Percentiles rank a stretch among this genome's conserved stretches.
Conservation (phyloP, 2,329 filamentous ascomycete genomes). For the Zymoseptoria pseudotritici region DNA sequence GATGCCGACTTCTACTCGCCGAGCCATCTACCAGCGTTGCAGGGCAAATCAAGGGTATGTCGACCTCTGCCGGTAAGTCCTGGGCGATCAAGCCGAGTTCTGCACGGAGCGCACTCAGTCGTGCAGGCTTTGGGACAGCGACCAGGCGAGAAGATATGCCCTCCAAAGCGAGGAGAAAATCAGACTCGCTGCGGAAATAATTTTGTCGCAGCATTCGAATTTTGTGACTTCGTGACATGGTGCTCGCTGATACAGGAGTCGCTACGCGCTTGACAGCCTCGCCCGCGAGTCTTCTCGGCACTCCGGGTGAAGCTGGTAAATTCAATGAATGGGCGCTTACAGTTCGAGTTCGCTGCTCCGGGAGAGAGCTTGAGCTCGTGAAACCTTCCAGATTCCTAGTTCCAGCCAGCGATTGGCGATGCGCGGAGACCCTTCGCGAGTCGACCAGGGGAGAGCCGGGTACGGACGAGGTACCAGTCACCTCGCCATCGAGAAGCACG, state of each 20-base stretch:
- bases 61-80: constrained; percentile 74
- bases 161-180: constrained; percentile 72
- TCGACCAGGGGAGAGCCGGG: constrained; percentile 2
- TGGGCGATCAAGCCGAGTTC: constrained; percentile 74
- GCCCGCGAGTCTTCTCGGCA: constrained; percentile 28
- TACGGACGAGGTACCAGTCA: constrained; percentile 6
- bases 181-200: constrained; percentile 75
- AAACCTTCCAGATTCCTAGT: constrained; percentile 25
- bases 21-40: constrained; percentile 65
- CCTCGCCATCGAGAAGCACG: constrained; percentile 19
- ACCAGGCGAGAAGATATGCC: constrained; percentile 81
- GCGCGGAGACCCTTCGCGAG: constrained; percentile 4
- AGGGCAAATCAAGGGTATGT: constrained; percentile 75
- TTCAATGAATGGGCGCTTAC: constrained; percentile 15
- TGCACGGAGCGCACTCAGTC: constrained; percentile 71
- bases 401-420: constrained; percentile 27
- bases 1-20: constrained; percentile 68
- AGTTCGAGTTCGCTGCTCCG: constrained; percentile 21
- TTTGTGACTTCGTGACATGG: constrained; percentile 59
- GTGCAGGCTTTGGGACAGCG: constrained; percentile 70
- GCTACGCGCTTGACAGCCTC: constrained; percentile 40
- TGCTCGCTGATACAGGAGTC: constrained; percentile 50
- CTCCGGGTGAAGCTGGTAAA: constrained; percentile 33
- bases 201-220: constrained; percentile 68
- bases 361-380: constrained; percentile 28